Evolutionary conservation across 495 filamentous ascomycete genomes (phyloP).

Genomic region (Cetradonia linearis): DNA sequence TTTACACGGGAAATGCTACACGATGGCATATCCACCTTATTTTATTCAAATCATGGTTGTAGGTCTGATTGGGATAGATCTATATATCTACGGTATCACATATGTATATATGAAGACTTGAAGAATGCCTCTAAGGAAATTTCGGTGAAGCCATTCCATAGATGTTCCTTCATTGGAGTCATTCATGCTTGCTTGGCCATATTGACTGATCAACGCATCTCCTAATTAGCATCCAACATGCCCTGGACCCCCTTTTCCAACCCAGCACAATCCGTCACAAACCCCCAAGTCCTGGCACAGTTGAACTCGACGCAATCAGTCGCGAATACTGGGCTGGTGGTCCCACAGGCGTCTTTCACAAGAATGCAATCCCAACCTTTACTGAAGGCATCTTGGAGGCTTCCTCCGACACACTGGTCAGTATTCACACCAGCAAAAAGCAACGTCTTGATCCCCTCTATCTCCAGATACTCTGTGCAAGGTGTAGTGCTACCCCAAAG

Average conservation of each 20-base stretch:
- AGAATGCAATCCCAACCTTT: constrained; percentile 47
- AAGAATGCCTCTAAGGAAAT: no score
- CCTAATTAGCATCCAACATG: constrained; percentile 26
- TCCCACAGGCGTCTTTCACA: constrained; percentile 44
- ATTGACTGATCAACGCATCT: not conserved
- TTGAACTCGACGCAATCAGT: constrained; percentile 37
- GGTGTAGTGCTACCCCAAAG: constrained; percentile 35
- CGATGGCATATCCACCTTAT: not conserved
- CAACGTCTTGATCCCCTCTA: constrained; percentile 38
- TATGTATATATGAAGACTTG: not conserved
- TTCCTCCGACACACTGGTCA: constrained; percentile 50
- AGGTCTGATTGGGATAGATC: not conserved
- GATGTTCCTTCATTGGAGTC: no score
- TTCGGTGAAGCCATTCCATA: not conserved
- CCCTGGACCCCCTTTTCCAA: constrained; percentile 37
- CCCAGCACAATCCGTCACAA: constrained; percentile 31
- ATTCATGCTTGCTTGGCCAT: not conserved
- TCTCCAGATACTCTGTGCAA: constrained; percentile 31
- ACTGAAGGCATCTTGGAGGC: constrained; percentile 43
- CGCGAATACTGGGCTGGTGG: constrained; percentile 35
- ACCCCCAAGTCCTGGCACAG: constrained; percentile 34
- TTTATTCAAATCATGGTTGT: not conserved
- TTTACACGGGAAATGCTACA: not conserved
- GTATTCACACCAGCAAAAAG: constrained; percentile 50
- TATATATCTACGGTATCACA: constrained; percentile 2